Percentiles rank a stretch among this genome's conserved stretches.
Conservation (phyloP, 1,284 basidiomycete genomes). For the Rugiboletus extremiorientalis region DNA sequence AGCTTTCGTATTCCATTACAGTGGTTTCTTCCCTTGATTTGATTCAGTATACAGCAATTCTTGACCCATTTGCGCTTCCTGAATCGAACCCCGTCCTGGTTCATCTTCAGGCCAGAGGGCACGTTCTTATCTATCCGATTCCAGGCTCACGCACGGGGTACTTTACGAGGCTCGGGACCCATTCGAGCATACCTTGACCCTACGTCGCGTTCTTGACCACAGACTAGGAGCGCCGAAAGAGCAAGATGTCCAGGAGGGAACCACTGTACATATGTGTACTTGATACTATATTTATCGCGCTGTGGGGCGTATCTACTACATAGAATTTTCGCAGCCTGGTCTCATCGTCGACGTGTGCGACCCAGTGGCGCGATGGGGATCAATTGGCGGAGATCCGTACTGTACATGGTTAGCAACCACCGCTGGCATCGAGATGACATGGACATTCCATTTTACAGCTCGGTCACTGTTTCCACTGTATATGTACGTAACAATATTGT, state of each 20-base stretch:
- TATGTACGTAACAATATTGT: background rate
- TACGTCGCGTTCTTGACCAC: conserved; percentile 1
- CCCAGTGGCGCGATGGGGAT: conserved; percentile 2
- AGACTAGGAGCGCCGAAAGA: conserved; percentile 1
- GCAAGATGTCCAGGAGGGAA: background rate
- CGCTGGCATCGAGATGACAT: background rate
- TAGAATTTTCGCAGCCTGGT: conserved; percentile 13
- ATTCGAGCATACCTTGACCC: background rate
- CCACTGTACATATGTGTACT: conserved; percentile 23
- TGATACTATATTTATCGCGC: conserved; percentile 26
- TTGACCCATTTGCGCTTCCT: conserved; percentile 20
- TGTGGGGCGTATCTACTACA: conserved; percentile 9
- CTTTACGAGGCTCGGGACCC: conserved; percentile 2
- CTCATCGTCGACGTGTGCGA: background rate
- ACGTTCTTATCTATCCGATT: conserved; percentile 28
- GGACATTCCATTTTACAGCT: background rate
- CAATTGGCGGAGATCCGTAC: conserved; percentile 4
- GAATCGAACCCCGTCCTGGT: conserved; percentile 18
- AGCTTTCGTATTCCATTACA: conserved; percentile 21
- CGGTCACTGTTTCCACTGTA: too few relatives aligned
- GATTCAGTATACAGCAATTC: conserved; percentile 21
- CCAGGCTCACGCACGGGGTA: conserved; percentile 4
- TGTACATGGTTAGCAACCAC: background rate
- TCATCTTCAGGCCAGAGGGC: conserved; percentile 8
- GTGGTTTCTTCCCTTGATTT: conserved; percentile 17